A percentile compares a stretch with the other conserved stretches of the same genome.
Conservation (phyloP, 306 rosid species). For the Rosa rugosa region DNA sequence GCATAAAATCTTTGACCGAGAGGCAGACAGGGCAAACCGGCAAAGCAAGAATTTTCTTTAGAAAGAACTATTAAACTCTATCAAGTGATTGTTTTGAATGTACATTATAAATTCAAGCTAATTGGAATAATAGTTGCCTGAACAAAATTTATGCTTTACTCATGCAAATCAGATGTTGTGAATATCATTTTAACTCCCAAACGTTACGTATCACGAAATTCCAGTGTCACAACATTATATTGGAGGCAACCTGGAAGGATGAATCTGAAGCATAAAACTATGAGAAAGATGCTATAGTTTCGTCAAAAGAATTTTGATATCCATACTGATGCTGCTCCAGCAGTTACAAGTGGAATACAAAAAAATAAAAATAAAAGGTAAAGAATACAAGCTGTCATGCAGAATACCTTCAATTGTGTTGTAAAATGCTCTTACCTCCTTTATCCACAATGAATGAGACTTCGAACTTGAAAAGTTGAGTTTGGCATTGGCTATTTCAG, state of each 20-base stretch:
- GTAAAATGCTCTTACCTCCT: conserved; percentile 47
- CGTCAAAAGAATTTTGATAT: not conserved
- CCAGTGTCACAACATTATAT: not conserved
- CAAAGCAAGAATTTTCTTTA: not conserved
- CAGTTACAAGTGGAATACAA: not conserved
- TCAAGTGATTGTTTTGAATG: not conserved
- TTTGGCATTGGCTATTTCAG: conserved; percentile 69
- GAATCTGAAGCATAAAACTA: not conserved
- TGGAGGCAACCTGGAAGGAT: not conserved
- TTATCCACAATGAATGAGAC: conserved; percentile 62
- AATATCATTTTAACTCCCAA: not conserved
- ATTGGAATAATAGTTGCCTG: not conserved
- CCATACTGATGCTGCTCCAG: not conserved
- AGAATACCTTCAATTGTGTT: not conserved
- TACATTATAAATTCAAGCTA: not conserved
- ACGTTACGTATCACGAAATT: not conserved
- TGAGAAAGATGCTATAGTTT: not conserved
- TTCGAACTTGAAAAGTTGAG: conserved; percentile 52
- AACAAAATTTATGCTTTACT: not conserved
- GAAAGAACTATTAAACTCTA: not conserved
- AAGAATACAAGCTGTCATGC: not conserved
- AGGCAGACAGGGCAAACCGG: not conserved
- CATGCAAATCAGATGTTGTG: not conserved
- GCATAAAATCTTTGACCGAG: not conserved
- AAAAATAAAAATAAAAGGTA: not conserved